Evolutionary conservation across 352 stramenopile species (phyloP), one percentile per base, ranked within the genome.

Genomic region (Globisporangium paddicum): DNA sequence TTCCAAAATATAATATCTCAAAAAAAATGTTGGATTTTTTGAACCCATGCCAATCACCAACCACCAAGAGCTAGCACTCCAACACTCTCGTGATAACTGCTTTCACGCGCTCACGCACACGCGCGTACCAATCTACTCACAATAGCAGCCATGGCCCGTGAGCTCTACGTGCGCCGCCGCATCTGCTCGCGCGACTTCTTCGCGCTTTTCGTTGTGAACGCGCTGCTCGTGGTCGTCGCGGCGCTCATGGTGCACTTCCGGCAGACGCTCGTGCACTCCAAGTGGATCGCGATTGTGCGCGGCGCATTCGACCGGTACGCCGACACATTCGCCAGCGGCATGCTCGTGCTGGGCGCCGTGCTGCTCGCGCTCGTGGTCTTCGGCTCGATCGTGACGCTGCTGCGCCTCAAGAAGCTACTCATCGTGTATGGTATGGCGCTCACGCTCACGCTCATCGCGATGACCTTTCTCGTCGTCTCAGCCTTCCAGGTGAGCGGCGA

Each of bases 121-220:
- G n/a, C 35, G 11, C 35, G 11, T 32, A 3, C 28, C 28, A 7
- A 32, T 32, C 28, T 6, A 32, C 28, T 6, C 28, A 32, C 28
- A 32, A n/a, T n/a, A n/a, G n/a, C n/a, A n/a, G 28, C 28, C 21
- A 57, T 57, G 50, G 34, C 50, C 19, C 50, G 21, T 7, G 50
- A 57, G 35, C 34, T 47, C 34, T 47, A 42, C 41, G 32, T 60
- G 18, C 28, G 30, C 30, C 42, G 28, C 5, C 54, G 54, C 54
- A 53, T 41, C n/a, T 60, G 54, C n/a, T 60, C 54, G 54, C 54
- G 54, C 41, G 54, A 60, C 21, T 51, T 60, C 25, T 37, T 60
- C n/a, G 26, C 34, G 41, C 54, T 60, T 23, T 19, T 32, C 11
- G 14, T 51, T 30, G 41, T 60, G 30, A 40, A 60, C 21, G 41